A percentile compares a stretch with the other conserved stretches of the same genome.
Conservation (phyloP, 805 yeast species). For the Candida oleophila region DNA sequence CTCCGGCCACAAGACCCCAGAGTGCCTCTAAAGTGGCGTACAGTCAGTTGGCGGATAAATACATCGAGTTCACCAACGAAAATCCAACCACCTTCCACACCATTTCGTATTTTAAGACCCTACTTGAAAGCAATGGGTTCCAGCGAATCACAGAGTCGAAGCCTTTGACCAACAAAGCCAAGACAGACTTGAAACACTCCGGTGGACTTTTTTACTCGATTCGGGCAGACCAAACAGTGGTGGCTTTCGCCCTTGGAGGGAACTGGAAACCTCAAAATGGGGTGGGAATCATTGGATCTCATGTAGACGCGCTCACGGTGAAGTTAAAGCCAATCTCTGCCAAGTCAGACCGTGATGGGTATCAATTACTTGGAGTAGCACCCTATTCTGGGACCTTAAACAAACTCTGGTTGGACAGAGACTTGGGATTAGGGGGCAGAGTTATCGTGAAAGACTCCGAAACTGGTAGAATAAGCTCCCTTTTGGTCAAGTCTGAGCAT, state of each 20-base stretch:
- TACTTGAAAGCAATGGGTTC: constrained; percentile 29
- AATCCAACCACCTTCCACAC: constrained; percentile 45
- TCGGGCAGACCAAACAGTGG: constrained; percentile 31
- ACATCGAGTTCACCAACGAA: constrained; percentile 30
- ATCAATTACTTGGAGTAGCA: constrained; percentile 39
- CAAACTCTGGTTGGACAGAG: constrained; percentile 40
- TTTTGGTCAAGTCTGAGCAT: constrained; percentile 28
- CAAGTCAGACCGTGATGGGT: constrained; percentile 26
- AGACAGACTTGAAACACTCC: background rate
- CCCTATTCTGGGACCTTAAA: constrained; percentile 38
- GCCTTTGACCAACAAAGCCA: constrained; percentile 9
- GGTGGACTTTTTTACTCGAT: constrained; percentile 26
- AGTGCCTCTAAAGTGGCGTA: constrained; percentile 10
- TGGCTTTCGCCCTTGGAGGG: constrained; percentile 39
- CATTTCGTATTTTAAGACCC: constrained; percentile 19
- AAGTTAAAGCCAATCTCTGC: constrained; percentile 31
- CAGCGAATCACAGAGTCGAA: constrained; percentile 23
- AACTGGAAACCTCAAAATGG: constrained; percentile 34
- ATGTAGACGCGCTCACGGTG: constrained; percentile 38
- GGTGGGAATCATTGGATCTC: constrained; percentile 28
- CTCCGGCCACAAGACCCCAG: no score
- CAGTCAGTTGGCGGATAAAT: constrained; percentile 18
- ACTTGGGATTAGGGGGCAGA: constrained; percentile 42
- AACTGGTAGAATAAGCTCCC: constrained; percentile 19
- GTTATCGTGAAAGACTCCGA: constrained; percentile 21